A percentile compares a stretch with the other conserved stretches of the same genome.
Evolutionary conservation across 176 grass and related monocot species (phyloP).

Genomic region (Miscanthus lutarioriparius): DNA sequence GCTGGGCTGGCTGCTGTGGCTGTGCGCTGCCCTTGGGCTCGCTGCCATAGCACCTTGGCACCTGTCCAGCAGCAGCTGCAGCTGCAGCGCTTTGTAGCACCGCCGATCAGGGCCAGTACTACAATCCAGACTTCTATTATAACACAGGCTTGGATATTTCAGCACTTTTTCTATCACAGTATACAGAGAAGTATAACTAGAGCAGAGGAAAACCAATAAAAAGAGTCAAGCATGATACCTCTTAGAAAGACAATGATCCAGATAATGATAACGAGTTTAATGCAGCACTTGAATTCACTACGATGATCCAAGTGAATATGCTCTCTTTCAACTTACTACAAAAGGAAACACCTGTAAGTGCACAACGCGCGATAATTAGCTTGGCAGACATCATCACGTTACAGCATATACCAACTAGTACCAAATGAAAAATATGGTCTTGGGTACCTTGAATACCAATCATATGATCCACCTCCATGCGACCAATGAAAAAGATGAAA

Average conservation of each 20-base stretch:
- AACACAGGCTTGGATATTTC: background rate
- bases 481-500: background rate
- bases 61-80: too few relatives aligned
- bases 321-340: conserved; percentile 31
- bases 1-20: too few relatives aligned
- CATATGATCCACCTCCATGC: background rate
- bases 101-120: background rate
- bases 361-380: background rate
- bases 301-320: conserved; percentile 1
- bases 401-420: background rate
- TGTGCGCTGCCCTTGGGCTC: too few relatives aligned
- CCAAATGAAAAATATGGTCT: background rate
- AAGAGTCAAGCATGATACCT: background rate
- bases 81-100: too few relatives aligned
- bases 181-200: background rate
- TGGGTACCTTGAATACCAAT: background rate
- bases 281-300: conserved; percentile 2
- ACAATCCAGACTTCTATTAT: background rate
- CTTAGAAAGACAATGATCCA: background rate
- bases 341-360: conserved; percentile 5
- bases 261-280: background rate
- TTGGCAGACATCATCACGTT: background rate
- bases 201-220: conserved; percentile 6
- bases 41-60: too few relatives aligned
- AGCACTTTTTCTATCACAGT: background rate